Conservation (phyloP, 106 monocot genomes). For the Agapanthus africanus region DNA sequence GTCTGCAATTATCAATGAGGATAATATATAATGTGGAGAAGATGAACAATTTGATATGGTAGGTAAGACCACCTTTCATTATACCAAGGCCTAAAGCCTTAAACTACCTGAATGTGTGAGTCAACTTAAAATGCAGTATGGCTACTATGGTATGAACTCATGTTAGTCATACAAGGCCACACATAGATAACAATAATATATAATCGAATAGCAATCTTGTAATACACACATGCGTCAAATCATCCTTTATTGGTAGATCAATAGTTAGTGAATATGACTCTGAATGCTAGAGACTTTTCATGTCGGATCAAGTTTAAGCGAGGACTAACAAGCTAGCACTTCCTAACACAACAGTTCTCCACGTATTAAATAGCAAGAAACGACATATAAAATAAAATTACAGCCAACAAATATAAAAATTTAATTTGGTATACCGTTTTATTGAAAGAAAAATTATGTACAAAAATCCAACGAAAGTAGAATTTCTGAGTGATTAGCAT, state of each 20-base stretch:
- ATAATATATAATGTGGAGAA: too few relatives aligned
- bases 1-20: background rate
- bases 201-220: too few relatives aligned
- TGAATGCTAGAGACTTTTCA: background rate
- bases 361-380: background rate
- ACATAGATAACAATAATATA: too few relatives aligned
- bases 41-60: too few relatives aligned
- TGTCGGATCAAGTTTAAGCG: background rate
- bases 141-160: too few relatives aligned
- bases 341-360: background rate
- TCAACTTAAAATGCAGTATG: too few relatives aligned
- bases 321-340: background rate
- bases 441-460: background rate
- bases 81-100: too few relatives aligned
- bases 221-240: too few relatives aligned
- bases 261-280: background rate
- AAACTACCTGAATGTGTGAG: constrained; percentile 3
- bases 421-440: background rate
- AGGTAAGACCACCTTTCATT: background rate
- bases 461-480: background rate
- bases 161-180: too few relatives aligned
- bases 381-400: background rate
- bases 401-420: too few relatives aligned
- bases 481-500: background rate
- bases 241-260: background rate